These are phyloP conservation scores for Pontederia paniculata DNA, from an alignment of 176 grass and related monocot genomes.

Conservation along the genomic window DNA sequence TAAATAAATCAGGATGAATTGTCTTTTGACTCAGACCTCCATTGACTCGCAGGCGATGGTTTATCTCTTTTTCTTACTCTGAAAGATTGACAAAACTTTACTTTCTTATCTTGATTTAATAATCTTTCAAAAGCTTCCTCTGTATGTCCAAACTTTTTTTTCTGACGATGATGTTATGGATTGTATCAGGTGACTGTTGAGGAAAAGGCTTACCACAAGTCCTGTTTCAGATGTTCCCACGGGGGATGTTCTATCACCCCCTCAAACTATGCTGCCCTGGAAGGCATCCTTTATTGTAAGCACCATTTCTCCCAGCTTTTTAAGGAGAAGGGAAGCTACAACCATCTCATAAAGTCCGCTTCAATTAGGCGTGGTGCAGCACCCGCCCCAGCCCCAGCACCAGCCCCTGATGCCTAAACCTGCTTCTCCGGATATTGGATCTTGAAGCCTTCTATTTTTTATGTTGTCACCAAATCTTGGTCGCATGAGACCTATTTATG, in stretches of 20 bases:
- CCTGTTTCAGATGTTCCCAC: slow-evolving; percentile 93
- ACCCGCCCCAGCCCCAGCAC: slow-evolving; percentile 18
- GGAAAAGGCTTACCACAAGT: slow-evolving; percentile 74
- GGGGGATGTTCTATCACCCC: slow-evolving; percentile 82
- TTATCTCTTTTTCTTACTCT: too few species aligned
- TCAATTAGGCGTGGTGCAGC: slow-evolving; percentile 45
- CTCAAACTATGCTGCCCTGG: slow-evolving; percentile 81
- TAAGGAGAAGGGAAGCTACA: slow-evolving; percentile 99
- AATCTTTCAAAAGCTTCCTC: not conserved
- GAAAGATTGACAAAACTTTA: too few species aligned
- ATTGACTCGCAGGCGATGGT: too few species aligned
- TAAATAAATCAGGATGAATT: too few species aligned
- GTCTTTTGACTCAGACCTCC: too few species aligned
- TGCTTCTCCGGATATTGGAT: not conserved
- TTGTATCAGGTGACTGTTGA: slow-evolving; percentile 77
- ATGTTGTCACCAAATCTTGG: too few species aligned
- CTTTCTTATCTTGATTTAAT: too few species aligned
- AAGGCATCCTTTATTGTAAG: slow-evolving; percentile 97
- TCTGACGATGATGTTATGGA: not conserved
- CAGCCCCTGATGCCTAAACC: not conserved
- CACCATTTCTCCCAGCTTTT: slow-evolving; percentile 98
- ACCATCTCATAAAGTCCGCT: slow-evolving; percentile 77
- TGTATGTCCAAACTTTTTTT: not conserved
- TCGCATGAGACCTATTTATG: too few species aligned
- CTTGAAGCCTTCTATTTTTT: too few species aligned